Percentiles rank a stretch among this genome's conserved stretches.
Conservation (phyloP, 768 basidiomycete genomes). For the Leccinum rimulosum region DNA sequence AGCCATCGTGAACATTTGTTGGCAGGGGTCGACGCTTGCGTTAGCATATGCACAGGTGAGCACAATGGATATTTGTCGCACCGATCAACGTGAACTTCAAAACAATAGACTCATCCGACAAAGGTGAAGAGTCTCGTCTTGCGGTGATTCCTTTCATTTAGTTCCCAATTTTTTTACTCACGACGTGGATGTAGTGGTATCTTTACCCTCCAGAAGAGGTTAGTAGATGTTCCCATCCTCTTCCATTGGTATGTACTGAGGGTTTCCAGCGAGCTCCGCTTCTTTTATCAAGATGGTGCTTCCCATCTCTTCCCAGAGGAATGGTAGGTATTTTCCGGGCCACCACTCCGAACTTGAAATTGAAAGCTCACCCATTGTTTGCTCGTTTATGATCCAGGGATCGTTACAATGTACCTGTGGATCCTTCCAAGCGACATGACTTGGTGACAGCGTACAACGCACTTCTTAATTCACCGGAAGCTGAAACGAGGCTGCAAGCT, state of each 20-base stretch:
- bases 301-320: constrained; percentile 85
- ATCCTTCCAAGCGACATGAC: constrained; percentile 75
- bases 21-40: constrained; percentile 80
- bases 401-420: constrained; percentile 77
- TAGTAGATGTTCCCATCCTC: not conserved
- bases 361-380: not conserved
- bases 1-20: not conserved
- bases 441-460: constrained; percentile 82
- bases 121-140: constrained; percentile 77
- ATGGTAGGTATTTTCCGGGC: constrained; percentile 49
- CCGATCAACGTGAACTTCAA: not conserved
- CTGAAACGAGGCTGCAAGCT: constrained; percentile 59
- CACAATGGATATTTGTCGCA: not conserved
- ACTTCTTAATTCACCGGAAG: constrained; percentile 71
- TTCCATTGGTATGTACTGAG: constrained; percentile 1
- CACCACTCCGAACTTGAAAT: too few relatives aligned
- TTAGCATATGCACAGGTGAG: constrained; percentile 81
- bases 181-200: constrained; percentile 58
- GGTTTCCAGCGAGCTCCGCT: constrained; percentile 63
- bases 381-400: constrained; percentile 76
- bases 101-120: constrained; percentile 68
- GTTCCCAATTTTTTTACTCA: not conserved
- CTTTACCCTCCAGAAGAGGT: constrained; percentile 83
- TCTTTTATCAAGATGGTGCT: constrained; percentile 90
- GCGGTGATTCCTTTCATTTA: constrained; percentile 42